Base-by-base conservation (phyloP, 1,284 basidiomycete species). In the Leccinum subatratum region DNA sequence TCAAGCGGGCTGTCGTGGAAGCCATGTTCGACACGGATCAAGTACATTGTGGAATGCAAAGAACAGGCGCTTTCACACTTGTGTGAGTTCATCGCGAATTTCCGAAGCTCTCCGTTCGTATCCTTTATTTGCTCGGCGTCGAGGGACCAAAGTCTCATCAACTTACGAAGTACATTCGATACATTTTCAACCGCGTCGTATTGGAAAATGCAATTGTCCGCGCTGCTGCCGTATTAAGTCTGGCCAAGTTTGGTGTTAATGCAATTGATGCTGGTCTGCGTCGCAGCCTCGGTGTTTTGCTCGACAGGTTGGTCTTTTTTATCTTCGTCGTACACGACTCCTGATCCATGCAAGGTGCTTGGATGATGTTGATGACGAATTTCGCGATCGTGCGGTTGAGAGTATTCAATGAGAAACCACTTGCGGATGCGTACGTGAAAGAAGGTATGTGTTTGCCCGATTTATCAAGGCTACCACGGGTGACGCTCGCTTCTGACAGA, bases 11-110 rank as follows among this genome's bases (percentile, higher is more conserved):
- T 3, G 95, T 99, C 58, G 96, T 99, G 51, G 97, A 99, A 79
- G 96, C 97, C 59, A 99, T 99, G 77, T 99, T 99, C 78, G 96
- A 99, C 79, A 99, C 99, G 97, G 97, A 94, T 99, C 85, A 97
- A 96, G 78, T 98, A 90, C 81, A 98, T 99, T 74, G 82, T 83
- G 60, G 96, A 98, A 67, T 94, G 91, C 81, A 97, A 98, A 79
- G 97, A 98, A 77, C 92, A 91, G 80, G 97, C 97, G 1, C 86
- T 99, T 57, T 95, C 95, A 12, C 95, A 99, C 76, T 86, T 99
- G n/a, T 99, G 97, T 84, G 97, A 99, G 79, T 99, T 99, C 79
- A 99, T 99, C 77, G 97, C 85, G 97, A 99, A 79, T 99, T 99
- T 78, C 98, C 96, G 56, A 99, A 99, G 80, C 88, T 99, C 61